Percentiles rank a stretch among this genome's conserved stretches.
Evolutionary conservation across 352 stramenopile genomes (phyloP).

Genomic region (Phytopythium mirpurense): DNA sequence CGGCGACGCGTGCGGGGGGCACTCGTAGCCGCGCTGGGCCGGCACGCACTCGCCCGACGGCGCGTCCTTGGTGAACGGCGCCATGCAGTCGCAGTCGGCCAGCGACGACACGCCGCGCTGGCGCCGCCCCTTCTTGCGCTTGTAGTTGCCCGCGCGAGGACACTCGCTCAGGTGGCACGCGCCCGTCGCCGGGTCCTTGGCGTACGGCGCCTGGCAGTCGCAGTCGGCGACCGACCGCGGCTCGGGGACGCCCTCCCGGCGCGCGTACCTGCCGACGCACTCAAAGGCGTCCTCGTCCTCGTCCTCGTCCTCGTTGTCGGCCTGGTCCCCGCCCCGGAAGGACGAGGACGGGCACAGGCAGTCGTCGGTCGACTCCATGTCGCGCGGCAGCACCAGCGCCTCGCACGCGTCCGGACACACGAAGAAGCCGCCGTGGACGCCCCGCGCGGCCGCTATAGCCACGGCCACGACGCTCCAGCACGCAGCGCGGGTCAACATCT

Average conservation of each 20-base stretch:
- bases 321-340: conserved; percentile 16
- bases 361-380: conserved; percentile 78
- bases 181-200: conserved; percentile 49
- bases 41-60: conserved; percentile 63
- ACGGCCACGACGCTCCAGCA: conserved; percentile 12
- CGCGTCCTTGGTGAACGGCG: conserved; percentile 63
- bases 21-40: conserved; percentile 8
- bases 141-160: conserved; percentile 74
- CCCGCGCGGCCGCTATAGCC: conserved; percentile 7
- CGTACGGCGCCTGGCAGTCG: conserved; percentile 68
- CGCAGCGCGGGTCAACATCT: conserved; percentile 17
- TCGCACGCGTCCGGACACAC: conserved; percentile 61
- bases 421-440: conserved; percentile 34
- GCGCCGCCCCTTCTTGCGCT: conserved; percentile 24
- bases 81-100: conserved; percentile 63
- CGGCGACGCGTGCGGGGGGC: neutral
- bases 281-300: conserved; percentile 29
- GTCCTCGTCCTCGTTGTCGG: conserved; percentile 22
- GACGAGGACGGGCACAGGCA: conserved; percentile 57
- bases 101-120: conserved; percentile 26
- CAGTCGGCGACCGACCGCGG: conserved; percentile 63
- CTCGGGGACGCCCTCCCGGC: conserved; percentile 18
- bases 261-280: conserved; percentile 57
- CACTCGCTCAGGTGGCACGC: conserved; percentile 51
- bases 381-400: conserved; percentile 71